Evolutionary conservation across 768 basidiomycete species (phyloP).

Genomic region (Omphalotus guepiniiformis): DNA sequence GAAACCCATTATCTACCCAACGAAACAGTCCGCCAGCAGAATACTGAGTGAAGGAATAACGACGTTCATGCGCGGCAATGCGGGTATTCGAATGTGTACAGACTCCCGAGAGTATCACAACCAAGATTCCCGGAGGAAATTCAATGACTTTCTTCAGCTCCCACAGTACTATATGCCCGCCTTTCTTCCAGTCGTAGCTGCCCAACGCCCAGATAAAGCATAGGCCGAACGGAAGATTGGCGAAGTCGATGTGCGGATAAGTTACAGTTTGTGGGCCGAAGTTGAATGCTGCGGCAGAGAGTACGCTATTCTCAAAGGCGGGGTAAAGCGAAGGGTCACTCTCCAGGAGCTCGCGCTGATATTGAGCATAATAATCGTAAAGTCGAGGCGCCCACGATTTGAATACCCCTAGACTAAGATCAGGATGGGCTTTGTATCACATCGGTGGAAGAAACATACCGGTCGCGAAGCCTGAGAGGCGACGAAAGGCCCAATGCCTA

Average conservation of each 20-base stretch:
- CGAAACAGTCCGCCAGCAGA: constrained; percentile 22
- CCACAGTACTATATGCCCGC: constrained; percentile 25
- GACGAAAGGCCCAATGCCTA: constrained; percentile 6
- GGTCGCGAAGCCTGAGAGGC: constrained; percentile 19
- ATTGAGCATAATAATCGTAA: too few relatives aligned
- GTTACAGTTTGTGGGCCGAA: constrained; percentile 14
- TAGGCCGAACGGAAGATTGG: constrained; percentile 18
- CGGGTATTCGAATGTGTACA: constrained; percentile 19
- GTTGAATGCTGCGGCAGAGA: constrained; percentile 20
- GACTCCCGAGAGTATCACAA: constrained; percentile 19
- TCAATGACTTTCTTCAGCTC: constrained; percentile 20
- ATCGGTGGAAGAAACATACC: too few relatives aligned
- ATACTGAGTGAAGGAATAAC: constrained; percentile 24
- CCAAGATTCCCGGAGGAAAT: constrained; percentile 17
- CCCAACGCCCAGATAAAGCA: constrained; percentile 26
- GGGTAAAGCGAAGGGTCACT: not conserved
- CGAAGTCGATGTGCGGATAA: constrained; percentile 16
- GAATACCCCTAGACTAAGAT: constrained; percentile 12
- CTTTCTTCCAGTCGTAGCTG: constrained; percentile 15
- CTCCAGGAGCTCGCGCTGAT: not conserved
- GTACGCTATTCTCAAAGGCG: constrained; percentile 11
- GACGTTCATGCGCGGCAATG: constrained; percentile 12
- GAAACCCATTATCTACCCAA: too few relatives aligned
- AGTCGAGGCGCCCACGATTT: constrained; percentile 17
- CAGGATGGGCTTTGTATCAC: not conserved